Evolutionary conservation across 495 filamentous ascomycete genomes (phyloP).

Genomic region (Xylona heveae): DNA sequence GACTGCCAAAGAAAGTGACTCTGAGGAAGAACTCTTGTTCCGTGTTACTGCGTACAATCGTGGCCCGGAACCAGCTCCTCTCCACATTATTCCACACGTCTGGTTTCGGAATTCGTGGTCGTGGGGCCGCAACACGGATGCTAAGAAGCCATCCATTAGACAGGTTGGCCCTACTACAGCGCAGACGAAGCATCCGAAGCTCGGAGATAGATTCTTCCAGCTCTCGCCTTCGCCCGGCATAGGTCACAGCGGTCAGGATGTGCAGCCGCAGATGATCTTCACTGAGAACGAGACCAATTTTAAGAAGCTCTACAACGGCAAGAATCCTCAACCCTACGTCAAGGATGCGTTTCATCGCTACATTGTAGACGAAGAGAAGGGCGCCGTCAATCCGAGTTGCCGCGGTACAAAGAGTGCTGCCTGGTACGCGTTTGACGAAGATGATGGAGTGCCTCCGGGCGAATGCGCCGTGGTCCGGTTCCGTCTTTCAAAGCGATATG

Average conservation of each 20-base stretch:
- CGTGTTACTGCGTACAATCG: conserved; percentile 92
- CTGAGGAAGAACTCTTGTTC: conserved; percentile 80
- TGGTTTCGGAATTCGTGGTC: conserved; percentile 97
- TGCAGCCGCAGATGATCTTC: conserved; percentile 66
- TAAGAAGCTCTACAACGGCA: conserved; percentile 46
- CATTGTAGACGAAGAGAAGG: conserved; percentile 65
- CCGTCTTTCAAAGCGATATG: conserved; percentile 50
- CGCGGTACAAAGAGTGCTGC: conserved; percentile 77
- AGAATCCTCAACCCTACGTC: conserved; percentile 66
- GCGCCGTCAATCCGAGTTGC: conserved; percentile 57
- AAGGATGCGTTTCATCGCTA: conserved; percentile 88
- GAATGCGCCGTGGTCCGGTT: conserved; percentile 94
- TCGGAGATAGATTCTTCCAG: conserved; percentile 68
- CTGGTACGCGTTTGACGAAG: conserved; percentile 83
- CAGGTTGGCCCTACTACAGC: conserved; percentile 39
- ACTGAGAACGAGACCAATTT: conserved; percentile 92
- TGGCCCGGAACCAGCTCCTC: conserved; percentile 67
- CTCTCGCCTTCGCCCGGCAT: conserved; percentile 80
- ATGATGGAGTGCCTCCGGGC: conserved; percentile 62
- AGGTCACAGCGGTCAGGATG: conserved; percentile 53
- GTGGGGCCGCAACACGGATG: conserved; percentile 55
- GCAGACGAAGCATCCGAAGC: conserved; percentile 48
- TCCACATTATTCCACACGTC: conserved; percentile 86
- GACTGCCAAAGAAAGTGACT: conserved; percentile 76
- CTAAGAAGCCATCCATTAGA: conserved; percentile 56